Conservation (phyloP, 2,329 filamentous ascomycete species). For the Cercospora sp. region DNA sequence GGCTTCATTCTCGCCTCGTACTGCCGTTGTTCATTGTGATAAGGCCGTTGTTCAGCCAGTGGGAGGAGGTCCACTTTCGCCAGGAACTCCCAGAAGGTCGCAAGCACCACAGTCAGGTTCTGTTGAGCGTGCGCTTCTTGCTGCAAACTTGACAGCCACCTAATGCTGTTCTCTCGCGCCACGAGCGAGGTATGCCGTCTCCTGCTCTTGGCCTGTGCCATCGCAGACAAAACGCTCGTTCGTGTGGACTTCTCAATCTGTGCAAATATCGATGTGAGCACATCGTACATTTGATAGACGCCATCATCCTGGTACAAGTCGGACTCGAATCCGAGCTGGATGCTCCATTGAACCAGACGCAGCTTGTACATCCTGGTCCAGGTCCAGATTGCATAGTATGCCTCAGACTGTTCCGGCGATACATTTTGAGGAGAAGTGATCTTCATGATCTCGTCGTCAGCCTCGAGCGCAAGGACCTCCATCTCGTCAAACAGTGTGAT, state of each 20-base stretch:
- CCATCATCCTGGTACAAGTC: conserved; percentile 87
- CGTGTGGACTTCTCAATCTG: neutral
- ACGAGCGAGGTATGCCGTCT: neutral
- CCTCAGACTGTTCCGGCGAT: conserved; percentile 34
- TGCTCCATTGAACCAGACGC: conserved; percentile 79
- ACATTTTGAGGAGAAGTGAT: conserved; percentile 7
- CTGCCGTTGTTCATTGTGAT: conserved; percentile 66
- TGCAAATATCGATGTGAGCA: conserved; percentile 15
- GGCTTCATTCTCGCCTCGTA: conserved; percentile 88
- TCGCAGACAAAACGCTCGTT: neutral
- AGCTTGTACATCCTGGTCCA: conserved; percentile 93
- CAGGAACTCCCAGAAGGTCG: conserved; percentile 65
- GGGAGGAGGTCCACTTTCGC: conserved; percentile 59
- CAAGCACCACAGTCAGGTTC: conserved; percentile 38
- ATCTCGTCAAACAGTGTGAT: conserved; percentile 81
- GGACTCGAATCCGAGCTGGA: conserved; percentile 92
- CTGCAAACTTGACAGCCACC: conserved; percentile 5
- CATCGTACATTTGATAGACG: conserved; percentile 80
- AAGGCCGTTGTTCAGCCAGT: conserved; percentile 53
- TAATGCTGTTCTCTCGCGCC: neutral
- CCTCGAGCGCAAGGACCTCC: conserved; percentile 65
- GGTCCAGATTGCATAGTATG: conserved; percentile 71
- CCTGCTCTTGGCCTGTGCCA: neutral
- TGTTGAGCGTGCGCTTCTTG: neutral
- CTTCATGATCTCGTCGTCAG: conserved; percentile 23